Evolutionary conservation across 139 green algal species (phyloP), one percentile per base, ranked within the genome.

Genomic region (Chlamydomonas applanata): DNA sequence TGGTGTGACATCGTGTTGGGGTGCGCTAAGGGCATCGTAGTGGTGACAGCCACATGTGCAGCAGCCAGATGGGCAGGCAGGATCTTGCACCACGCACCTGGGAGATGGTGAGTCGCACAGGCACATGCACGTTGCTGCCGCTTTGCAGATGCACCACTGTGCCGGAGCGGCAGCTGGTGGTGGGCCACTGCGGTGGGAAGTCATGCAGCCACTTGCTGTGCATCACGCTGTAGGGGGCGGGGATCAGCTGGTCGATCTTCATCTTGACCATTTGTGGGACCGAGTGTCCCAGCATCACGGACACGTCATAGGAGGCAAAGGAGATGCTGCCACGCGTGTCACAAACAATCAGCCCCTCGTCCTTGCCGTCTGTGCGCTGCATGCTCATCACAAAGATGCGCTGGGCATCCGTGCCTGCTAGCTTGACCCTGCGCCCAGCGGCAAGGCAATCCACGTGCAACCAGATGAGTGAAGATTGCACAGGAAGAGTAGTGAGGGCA

Each of bases 141-240:
- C 69, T 74, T 19, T 82, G 24, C 40, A 87, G 53, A 61, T 78
- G 61, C 13, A 87, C 82, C 14, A 87, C 82, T 14, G 63, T 29
- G 63, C 78, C 78, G 2, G 67, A 32, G 4, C 82, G 74, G 78
- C 82, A 87, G 53, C 71, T 79, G 68, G 25, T 77, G 27, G 46
- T 7, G 9, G 75, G 49, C 3, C 52, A 19, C 29, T 52, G 30
- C 25, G 34, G 16, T 0, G 70, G 52, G 5, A 71, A 25, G 5
- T 79, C 73, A 60, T 83, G 71, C 25, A 87, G 57, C 60, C 73
- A 87, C 32, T 75, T 78, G 25, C 52, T 44, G 68, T 87, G 82
- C 74, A 87, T 76, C 35, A 73, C 33, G 19, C 69, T 62, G 75
- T 72, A 83, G 54, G 82, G 82, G 22, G 75, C 57, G 34, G 75